These are phyloP conservation scores for Cordyceps javanica DNA, from an alignment of 2,329 filamentous ascomycete species.

Conservation along the genomic window DNA sequence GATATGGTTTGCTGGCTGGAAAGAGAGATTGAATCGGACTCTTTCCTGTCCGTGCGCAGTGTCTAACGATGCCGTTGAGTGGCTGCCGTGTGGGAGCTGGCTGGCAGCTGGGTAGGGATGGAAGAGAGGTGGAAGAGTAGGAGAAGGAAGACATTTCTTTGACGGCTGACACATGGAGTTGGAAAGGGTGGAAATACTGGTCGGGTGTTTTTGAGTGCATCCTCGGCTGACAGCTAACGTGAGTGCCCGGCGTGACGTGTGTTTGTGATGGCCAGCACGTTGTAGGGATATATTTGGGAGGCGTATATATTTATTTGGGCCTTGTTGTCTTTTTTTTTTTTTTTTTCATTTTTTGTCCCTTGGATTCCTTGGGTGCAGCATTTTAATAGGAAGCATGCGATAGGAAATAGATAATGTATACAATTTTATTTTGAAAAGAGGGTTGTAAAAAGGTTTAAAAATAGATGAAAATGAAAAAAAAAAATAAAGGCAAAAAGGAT, in stretches of 20 bases:
- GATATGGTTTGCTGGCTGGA: neutral
- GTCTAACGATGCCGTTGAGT: too few species aligned
- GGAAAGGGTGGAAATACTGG: too few species aligned
- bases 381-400: constrained; percentile 6
- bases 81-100: too few species aligned
- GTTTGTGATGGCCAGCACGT: neutral
- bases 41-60: too few species aligned
- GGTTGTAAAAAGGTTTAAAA: too few species aligned
- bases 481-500: too few species aligned
- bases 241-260: neutral
- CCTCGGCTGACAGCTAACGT: neutral
- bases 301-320: neutral
- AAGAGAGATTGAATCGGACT: too few species aligned
- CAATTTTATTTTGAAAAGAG: neutral
- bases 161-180: too few species aligned
- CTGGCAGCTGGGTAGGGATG: too few species aligned
- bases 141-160: too few species aligned
- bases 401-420: constrained; percentile 1
- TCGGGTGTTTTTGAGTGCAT: neutral
- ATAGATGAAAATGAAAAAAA: too few species aligned
- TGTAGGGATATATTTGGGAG: neutral
- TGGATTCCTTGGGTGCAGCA: neutral
- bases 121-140: too few species aligned
- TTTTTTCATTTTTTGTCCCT: neutral
- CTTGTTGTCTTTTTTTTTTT: neutral